Base-by-base conservation (phyloP, 805 yeast genomes). In the Candida coleopterorum region DNA sequence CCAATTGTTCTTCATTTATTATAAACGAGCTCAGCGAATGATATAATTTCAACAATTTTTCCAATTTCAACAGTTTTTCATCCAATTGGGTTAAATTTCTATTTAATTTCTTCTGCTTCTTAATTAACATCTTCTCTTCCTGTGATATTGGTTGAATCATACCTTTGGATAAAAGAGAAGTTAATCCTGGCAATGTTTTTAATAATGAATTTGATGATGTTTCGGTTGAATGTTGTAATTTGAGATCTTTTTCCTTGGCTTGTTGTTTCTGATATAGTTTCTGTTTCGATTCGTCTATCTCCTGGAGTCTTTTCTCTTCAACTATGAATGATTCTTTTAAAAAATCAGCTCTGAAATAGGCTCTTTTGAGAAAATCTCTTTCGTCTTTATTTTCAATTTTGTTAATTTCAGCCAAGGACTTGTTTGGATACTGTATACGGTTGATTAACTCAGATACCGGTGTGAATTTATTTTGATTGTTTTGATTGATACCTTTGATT, bases 61-160 rank as follows among this genome's bases (percentile, higher is more conserved):
- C 64, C 11, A 88, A 77, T 47, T 73, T 73, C 29, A 62, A 58
- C 43, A 75, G 77, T 46, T 75, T 70, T 4, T 68, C 69, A 34
- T 61, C 63, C 40, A 81, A 68, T 47, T 79, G 79, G 10, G 60
- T 54, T 28, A 70, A 61, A 43, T 73, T 67, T 55, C 93, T 73
- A 60, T 88, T 89, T 48, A 82, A 74, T 32, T 65, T 59, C 46
- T 89, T 72, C 56, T 83, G 85, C 49, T 76, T 71, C 21, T 58
- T 48, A 45, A 85, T 61, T 20, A 73, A 49, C 36, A 70, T 73
- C 34, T 61, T 56, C 60, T 89, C 95, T 50, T 80, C 93, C 17
- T 63, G 68, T 0, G 94, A 82, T 57, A 95, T 74, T 32, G 63
- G 74, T 52, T 83, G 73, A 69, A 89, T 75, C 42, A 87, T 62